These are phyloP conservation scores for Mycena olivaceomarginata DNA, from an alignment of 768 basidiomycete species.

Conservation along the genomic window DNA sequence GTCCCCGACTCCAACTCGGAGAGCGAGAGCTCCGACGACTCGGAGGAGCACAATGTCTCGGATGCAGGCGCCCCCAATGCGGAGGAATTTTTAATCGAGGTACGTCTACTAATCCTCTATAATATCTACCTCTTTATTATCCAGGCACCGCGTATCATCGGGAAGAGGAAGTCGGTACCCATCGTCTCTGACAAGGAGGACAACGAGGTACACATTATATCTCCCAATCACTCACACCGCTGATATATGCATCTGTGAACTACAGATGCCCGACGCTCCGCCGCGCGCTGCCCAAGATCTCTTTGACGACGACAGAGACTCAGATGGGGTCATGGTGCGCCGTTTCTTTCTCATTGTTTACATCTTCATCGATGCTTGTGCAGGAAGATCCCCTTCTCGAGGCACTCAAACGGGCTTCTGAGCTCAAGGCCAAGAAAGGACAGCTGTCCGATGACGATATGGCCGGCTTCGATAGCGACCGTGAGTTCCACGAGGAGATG, in stretches of 20 bases:
- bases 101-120: neutral
- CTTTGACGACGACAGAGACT: neutral
- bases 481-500: conserved; percentile 4
- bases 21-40: neutral
- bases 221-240: neutral
- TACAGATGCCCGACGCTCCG: neutral
- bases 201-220: neutral
- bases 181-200: neutral
- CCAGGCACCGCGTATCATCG: neutral
- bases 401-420: conserved; percentile 4
- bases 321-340: too few species aligned
- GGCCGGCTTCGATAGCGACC: neutral
- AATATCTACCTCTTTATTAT: neutral
- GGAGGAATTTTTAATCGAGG: neutral
- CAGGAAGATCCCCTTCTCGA: neutral
- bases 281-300: neutral
- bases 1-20: neutral
- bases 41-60: neutral
- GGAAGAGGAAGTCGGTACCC: neutral
- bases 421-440: conserved; percentile 5
- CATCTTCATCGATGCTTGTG: neutral
- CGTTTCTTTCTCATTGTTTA: too few species aligned
- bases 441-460: conserved; percentile 10
- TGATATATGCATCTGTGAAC: neutral
- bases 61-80: neutral